phyloP scores from a whole-genome alignment of 768 basidiomycete species.

The Crepidotus variabilis region DNA sequence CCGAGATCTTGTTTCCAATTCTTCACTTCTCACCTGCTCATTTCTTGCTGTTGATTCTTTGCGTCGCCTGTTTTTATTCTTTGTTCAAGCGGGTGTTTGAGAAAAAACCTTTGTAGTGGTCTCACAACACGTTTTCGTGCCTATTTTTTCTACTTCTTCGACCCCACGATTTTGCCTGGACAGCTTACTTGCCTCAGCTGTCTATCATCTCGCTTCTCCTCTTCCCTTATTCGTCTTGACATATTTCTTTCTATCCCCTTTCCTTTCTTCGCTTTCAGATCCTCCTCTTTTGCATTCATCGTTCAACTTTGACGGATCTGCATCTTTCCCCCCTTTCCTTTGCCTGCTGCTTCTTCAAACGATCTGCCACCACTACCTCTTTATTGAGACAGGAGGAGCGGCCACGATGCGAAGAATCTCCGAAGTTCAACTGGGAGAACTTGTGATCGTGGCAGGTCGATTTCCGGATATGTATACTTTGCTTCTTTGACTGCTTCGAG shows the following conservation, averaged over 20 bases:
- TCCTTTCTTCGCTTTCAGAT: background rate
- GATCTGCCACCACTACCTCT: background rate
- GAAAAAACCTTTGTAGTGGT: too few species aligned
- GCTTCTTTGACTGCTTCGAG: conserved; percentile 4
- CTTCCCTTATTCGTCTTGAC: background rate
- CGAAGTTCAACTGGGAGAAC: too few species aligned
- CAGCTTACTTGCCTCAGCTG: background rate
- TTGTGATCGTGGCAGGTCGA: background rate
- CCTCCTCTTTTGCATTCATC: background rate
- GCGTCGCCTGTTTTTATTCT: too few species aligned
- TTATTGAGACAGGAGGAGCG: background rate
- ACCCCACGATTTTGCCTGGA: background rate
- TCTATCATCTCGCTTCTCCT: conserved; percentile 13
- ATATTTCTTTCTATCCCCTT: background rate
- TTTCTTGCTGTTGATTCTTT: too few species aligned
- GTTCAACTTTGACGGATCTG: too few species aligned
- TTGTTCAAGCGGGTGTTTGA: too few species aligned
- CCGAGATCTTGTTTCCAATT: too few species aligned
- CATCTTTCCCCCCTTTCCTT: background rate
- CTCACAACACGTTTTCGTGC: too few species aligned
- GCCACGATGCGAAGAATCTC: too few species aligned
- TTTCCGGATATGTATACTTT: background rate
- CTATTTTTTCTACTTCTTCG: background rate
- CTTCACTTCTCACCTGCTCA: too few species aligned
- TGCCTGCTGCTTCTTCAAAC: background rate